Evolutionary conservation across 2,329 filamentous ascomycete genomes (phyloP).

Genomic region (Colletotrichum tabaci): DNA sequence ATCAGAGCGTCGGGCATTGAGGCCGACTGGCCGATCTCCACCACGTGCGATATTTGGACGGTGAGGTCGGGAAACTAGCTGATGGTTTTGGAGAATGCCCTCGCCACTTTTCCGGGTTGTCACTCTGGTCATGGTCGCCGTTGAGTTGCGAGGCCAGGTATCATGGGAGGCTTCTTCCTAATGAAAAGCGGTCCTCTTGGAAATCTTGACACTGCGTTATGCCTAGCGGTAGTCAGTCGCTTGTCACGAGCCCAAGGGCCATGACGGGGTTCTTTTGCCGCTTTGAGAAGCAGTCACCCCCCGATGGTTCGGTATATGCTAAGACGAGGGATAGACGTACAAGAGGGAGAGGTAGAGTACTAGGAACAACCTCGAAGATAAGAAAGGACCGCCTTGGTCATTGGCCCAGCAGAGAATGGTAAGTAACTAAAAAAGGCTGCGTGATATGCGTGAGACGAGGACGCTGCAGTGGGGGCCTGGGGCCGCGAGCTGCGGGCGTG

Average conservation of each 20-base stretch:
- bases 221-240: not conserved
- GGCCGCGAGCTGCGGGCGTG: not conserved
- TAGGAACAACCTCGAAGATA: not conserved
- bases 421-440: not conserved
- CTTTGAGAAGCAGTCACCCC: not conserved
- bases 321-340: not conserved
- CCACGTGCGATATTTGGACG: not conserved
- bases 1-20: not conserved
- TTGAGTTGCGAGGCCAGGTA: not conserved
- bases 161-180: not conserved
- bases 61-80: not conserved
- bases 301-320: not conserved
- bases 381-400: too few species aligned
- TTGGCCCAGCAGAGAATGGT: not conserved
- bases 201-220: not conserved
- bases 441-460: constrained; percentile 20
- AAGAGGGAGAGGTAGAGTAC: not conserved
- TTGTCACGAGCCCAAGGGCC: too few species aligned
- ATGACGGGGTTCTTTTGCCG: not conserved
- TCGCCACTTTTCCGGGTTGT: not conserved
- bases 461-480: not conserved
- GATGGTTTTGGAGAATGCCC: not conserved
- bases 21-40: not conserved
- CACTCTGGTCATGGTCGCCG: not conserved
- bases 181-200: not conserved